Base-by-base conservation (phyloP, 1,284 basidiomycete species). In the Sanghuangporus sanghuang region DNA sequence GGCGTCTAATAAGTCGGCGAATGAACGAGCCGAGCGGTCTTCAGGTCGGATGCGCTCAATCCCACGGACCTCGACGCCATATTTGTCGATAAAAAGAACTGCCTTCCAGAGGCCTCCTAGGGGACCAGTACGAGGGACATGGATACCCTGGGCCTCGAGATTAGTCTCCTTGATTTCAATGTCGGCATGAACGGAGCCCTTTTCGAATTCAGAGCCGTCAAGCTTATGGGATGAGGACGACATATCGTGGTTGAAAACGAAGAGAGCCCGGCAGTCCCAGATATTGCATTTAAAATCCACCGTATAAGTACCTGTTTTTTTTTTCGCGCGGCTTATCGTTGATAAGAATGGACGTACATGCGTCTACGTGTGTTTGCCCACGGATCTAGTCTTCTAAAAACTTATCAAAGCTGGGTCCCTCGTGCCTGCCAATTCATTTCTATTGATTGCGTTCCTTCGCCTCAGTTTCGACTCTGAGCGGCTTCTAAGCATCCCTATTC, bases 1-100 rank as follows among this genome's bases (percentile, higher is more conserved):
- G 39, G 59, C 39, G 57, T 67, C 66, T n/a, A 53, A 64, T 44
- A 68, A 64, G 50, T 66, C 64, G 16, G 53, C 52, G 21, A 55
- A 5, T 8, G 39, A 58, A 32, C 61, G 61, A 42, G 67, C 48
- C 12, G 61, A 64, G 39, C 71, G 60, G 53, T 71, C 70, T 18
- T 70, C 68, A 9, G 71, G 69, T 8, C 64, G 68, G 6, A 73
- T 66, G 49, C 72, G 72, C 62, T 73, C 72, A 52, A 73, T 73
- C n/a, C 72, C 72, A 27, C 71, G 69, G 14, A 68, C 67, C 59
- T 73, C 72, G 48, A 72, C 68, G 49, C 71, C 71, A 63, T 68
- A 71, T 49, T 66, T 67, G 63, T 72, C 71, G 18, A 72, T 62
- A 46, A 67, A 66, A 39, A 69, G 68, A 32, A 71, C 70, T 32